Conservation (phyloP, 2,329 filamentous ascomycete species). For the Aotearoamyces nothofagi region DNA sequence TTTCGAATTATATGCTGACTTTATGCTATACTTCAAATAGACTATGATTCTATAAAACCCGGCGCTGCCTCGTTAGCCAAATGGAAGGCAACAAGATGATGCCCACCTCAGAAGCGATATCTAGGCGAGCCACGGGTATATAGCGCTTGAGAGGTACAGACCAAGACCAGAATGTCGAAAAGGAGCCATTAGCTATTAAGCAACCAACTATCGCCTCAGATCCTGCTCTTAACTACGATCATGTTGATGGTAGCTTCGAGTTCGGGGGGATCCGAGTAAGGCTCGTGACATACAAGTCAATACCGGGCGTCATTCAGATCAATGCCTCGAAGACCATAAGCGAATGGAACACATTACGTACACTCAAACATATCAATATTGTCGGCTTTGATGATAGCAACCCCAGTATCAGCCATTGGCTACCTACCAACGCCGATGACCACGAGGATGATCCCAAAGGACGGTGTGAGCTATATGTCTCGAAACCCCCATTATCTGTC, state of each 20-base stretch:
- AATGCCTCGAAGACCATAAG: constrained; percentile 4
- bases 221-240: constrained; percentile 4
- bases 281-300: constrained; percentile 7
- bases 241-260: constrained; percentile 7
- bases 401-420: constrained; percentile 5
- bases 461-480: constrained; percentile 6
- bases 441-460: constrained; percentile 4
- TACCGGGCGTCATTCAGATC: constrained; percentile 5
- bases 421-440: constrained; percentile 5
- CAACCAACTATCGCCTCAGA: constrained; percentile 3
- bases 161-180: constrained; percentile 4
- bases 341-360: constrained; percentile 5
- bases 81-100: constrained; percentile 3
- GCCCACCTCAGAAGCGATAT: constrained; percentile 3
- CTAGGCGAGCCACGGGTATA: constrained; percentile 5
- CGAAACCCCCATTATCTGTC: constrained; percentile 5
- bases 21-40: constrained; percentile 1
- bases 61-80: constrained; percentile 3
- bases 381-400: constrained; percentile 7
- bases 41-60: constrained; percentile 2
- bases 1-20: constrained; percentile 1
- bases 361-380: constrained; percentile 7
- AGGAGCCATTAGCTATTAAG: constrained; percentile 4
- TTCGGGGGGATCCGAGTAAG: constrained; percentile 7
- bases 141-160: constrained; percentile 6